These are phyloP conservation scores for Lithocarpus polystachyus DNA, from an alignment of 306 rosid species.

Conservation along the genomic window DNA sequence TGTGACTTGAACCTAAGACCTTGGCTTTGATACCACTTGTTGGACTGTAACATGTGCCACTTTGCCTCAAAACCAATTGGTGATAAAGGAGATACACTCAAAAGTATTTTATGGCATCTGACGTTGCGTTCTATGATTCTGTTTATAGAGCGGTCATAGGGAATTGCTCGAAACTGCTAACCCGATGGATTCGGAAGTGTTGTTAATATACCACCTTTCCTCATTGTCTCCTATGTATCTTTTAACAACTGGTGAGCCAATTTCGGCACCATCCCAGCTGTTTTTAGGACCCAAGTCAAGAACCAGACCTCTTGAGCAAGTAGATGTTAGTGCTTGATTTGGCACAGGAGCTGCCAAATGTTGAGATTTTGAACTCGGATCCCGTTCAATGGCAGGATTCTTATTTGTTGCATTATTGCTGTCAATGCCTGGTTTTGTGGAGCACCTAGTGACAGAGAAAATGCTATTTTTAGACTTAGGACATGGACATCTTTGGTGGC, in stretches of 20 bases:
- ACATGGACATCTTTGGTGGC: not conserved
- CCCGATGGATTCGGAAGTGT: not conserved
- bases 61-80: too few species aligned
- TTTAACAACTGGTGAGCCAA: constrained; percentile 5
- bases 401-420: constrained; percentile 19
- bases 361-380: constrained; percentile 12
- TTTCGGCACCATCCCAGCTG: not conserved
- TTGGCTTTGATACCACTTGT: too few species aligned
- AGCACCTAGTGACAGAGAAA: constrained; percentile 2
- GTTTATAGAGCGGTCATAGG: too few species aligned
- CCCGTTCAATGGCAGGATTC: constrained; percentile 14
- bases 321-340: constrained; percentile 18
- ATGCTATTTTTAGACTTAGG: not conserved
- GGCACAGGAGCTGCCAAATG: not conserved
- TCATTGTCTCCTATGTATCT: constrained; percentile 6
- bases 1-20: too few species aligned
- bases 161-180: not conserved
- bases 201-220: constrained; percentile 5
- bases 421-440: constrained; percentile 16
- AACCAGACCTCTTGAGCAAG: constrained; percentile 12
- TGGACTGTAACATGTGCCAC: too few species aligned
- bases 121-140: too few species aligned
- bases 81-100: too few species aligned
- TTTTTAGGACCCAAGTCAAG: constrained; percentile 10
- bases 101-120: too few species aligned